These are phyloP conservation scores for Auricularia heimuer DNA, from an alignment of 768 basidiomycete genomes.

Conservation along the genomic window DNA sequence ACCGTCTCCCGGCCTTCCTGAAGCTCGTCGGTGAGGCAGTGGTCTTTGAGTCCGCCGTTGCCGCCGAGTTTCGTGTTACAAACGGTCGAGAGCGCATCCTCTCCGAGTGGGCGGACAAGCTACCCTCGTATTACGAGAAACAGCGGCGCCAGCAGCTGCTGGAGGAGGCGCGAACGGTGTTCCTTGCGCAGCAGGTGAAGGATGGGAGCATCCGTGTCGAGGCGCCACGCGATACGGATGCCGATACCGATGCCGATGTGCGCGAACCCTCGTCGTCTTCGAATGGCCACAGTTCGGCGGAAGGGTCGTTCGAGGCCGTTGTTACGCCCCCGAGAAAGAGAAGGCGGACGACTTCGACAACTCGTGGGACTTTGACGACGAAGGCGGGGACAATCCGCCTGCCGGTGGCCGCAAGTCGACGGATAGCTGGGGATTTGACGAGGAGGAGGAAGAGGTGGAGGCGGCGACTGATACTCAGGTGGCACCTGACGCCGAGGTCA, in stretches of 20 bases:
- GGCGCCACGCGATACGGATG: conserved; percentile 9
- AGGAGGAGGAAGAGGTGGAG: conserved; percentile 35
- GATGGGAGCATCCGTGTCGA: conserved; percentile 3
- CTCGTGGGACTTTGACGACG: conserved; percentile 14
- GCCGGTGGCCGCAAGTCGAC: conserved; percentile 1
- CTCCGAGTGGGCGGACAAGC: conserved; percentile 56
- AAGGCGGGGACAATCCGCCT: neutral
- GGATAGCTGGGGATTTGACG: conserved; percentile 11
- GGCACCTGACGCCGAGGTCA: conserved; percentile 1
- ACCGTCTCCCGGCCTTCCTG: conserved; percentile 52
- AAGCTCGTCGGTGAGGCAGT: conserved; percentile 47
- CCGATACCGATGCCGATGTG: neutral
- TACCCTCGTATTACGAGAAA: conserved; percentile 70
- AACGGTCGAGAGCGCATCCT: conserved; percentile 39
- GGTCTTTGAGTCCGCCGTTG: conserved; percentile 51
- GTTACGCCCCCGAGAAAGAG: conserved; percentile 31
- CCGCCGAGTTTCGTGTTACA: conserved; percentile 40
- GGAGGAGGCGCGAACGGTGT: conserved; percentile 45
- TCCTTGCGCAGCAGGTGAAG: conserved; percentile 24
- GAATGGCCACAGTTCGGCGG: conserved; percentile 8
- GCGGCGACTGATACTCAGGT: conserved; percentile 25
- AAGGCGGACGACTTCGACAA: conserved; percentile 22
- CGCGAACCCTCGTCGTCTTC: too few species aligned
- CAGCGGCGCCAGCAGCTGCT: conserved; percentile 59
- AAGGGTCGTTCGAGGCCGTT: conserved; percentile 22